These are phyloP conservation scores for Trypanosoma scelopori DNA, from an alignment of 208 protist species.

Conservation along the genomic window DNA sequence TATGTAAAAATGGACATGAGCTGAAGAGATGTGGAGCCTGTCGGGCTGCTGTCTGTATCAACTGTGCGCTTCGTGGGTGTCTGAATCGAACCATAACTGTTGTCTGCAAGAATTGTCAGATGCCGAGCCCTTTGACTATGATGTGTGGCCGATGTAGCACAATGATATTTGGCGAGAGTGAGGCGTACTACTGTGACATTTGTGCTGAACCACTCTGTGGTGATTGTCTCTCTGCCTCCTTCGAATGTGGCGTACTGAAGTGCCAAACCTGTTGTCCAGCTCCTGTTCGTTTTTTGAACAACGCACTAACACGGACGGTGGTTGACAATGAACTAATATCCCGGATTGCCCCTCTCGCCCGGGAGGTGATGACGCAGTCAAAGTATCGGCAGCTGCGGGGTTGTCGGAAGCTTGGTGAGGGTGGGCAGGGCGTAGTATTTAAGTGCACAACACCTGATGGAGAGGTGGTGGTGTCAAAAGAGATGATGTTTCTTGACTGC, in stretches of 20 bases:
- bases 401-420: constrained; percentile 58
- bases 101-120: constrained; percentile 48
- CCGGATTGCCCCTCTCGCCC: not conserved
- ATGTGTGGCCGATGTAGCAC: constrained; percentile 51
- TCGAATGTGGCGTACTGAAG: constrained; percentile 73
- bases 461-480: constrained; percentile 78
- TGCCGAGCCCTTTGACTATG: constrained; percentile 24
- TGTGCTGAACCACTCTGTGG: constrained; percentile 59
- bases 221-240: constrained; percentile 50
- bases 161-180: constrained; percentile 20
- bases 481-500: constrained; percentile 63
- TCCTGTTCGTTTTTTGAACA: constrained; percentile 35
- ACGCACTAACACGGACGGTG: constrained; percentile 21
- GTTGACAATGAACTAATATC: constrained; percentile 12
- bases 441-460: constrained; percentile 71
- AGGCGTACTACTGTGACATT: constrained; percentile 61
- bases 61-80: constrained; percentile 31
- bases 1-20: constrained; percentile 10
- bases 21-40: constrained; percentile 50
- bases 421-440: constrained; percentile 79
- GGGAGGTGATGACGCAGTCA: not conserved
- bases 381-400: constrained; percentile 55
- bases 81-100: constrained; percentile 41
- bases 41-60: constrained; percentile 34
- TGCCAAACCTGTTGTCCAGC: constrained; percentile 59